Evolutionary conservation across 352 stramenopile genomes (phyloP), one percentile per base, ranked within the genome.

Genomic region (Phytophthora pini): DNA sequence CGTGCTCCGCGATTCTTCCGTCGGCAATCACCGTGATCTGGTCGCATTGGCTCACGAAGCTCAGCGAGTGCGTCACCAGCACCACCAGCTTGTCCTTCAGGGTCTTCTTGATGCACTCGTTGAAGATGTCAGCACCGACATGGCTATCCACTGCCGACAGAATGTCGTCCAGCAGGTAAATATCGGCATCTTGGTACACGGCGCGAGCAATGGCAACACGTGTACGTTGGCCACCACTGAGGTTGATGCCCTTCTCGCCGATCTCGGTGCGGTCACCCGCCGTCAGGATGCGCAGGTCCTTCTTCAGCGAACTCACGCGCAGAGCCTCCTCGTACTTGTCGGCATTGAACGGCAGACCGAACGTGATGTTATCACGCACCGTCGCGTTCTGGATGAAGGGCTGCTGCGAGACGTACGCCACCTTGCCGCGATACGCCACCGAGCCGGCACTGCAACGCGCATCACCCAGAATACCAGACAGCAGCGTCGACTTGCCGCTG

Each of bases 331-430:
- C 38, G 58, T 92, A 93, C 31, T 79, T 74, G 0, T 74, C 73
- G 9, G 64, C 67, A 22, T 96, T 65, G 34, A 82, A 96, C 4
- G 76, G 74, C 12, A 87, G 56, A 0, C 94, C 84, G 75, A 99
- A 99, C 32, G 97, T 84, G 59, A 99, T 98, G 74, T 99, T 99
- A 40, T 98, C 90, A 7, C 88, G 83, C 13, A 99, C 68, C 1
- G 86, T 98, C 31, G 88, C 92, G 74, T 99, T 99, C 61, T 98
- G 87, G 49, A 99, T 98, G 64, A 98, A 99, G 11, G 97, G 82
- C 26, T 90, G 94, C 76, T 99, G 96, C 15, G 91, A 75, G 46
- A 97, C 90, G 59, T 98, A 99, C 1, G 92, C 94, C 7, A 99
- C 77, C 2, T 74, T 87, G 12, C 97, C 97, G n/a, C 88, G 80